phyloP scores from a whole-genome alignment of 805 yeast genomes.

The Metschnikowia vanudenii region DNA sequence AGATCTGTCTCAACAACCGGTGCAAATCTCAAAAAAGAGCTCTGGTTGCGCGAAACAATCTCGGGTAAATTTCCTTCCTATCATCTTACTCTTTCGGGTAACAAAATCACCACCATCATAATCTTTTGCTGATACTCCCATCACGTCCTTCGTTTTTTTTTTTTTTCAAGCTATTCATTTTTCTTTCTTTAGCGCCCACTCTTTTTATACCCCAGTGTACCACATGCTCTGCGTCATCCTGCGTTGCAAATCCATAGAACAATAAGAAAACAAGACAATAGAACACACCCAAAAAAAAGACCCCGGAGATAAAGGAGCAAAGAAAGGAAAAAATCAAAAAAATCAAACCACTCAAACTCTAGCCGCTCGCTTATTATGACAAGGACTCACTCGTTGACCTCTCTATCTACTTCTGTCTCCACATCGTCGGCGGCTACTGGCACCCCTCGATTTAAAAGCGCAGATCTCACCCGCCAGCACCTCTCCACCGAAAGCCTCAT shows the following conservation, averaged over 20 bases:
- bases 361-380: slow-evolving; percentile 7
- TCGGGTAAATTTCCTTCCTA: no score
- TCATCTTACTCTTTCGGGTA: background rate
- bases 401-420: slow-evolving; percentile 7
- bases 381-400: slow-evolving; percentile 15
- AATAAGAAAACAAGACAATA: background rate
- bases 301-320: background rate
- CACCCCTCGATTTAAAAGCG: slow-evolving; percentile 6
- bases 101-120: background rate
- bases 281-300: background rate
- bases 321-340: background rate
- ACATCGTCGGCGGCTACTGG: slow-evolving; percentile 1
- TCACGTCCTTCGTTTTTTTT: background rate
- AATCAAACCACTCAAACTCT: background rate
- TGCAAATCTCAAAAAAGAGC: no score
- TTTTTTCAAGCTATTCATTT: background rate
- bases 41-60: no score
- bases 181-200: no score
- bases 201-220: background rate
- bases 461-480: slow-evolving; percentile 10
- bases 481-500: slow-evolving; percentile 41
- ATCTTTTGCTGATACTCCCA: background rate
- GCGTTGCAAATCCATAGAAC: background rate
- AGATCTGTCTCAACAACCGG: background rate
- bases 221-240: background rate